Percentiles rank a stretch among this genome's conserved stretches.
Conservation (phyloP, 768 basidiomycete species). For the Brasilioporus rufonigricans region DNA sequence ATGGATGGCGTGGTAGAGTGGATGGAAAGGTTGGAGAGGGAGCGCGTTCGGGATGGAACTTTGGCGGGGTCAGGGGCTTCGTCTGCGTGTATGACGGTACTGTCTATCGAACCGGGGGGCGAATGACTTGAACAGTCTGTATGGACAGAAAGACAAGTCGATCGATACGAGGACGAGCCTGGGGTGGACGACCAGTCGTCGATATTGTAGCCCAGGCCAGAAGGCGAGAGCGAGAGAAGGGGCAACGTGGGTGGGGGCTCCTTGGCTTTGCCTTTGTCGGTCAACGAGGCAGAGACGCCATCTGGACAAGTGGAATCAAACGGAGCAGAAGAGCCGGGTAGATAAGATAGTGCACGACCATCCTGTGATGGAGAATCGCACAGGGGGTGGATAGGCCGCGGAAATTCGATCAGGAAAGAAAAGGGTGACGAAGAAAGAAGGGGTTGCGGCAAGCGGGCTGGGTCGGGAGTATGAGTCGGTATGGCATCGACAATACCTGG, state of each 20-base stretch:
- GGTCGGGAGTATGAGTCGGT: neutral
- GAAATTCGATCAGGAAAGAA: conserved; percentile 5
- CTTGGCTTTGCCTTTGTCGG: conserved; percentile 55
- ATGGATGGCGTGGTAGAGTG: conserved; percentile 47
- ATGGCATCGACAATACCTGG: neutral
- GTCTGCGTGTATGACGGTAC: conserved; percentile 11
- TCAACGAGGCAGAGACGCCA: conserved; percentile 24
- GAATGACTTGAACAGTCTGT: conserved; percentile 23
- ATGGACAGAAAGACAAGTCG: conserved; percentile 39
- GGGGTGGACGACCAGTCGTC: conserved; percentile 37
- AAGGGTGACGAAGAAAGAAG: conserved; percentile 7
- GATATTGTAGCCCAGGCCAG: conserved; percentile 46
- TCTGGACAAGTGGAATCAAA: conserved; percentile 11
- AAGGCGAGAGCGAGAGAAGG: conserved; percentile 58
- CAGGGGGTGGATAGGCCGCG: neutral
- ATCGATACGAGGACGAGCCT: conserved; percentile 36
- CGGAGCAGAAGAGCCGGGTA: conserved; percentile 18
- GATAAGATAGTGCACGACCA: conserved; percentile 26
- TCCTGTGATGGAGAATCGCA: conserved; percentile 5
- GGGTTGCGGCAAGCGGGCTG: too few species aligned
- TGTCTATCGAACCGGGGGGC: conserved; percentile 14
- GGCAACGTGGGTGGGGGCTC: conserved; percentile 59
- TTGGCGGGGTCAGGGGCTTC: conserved; percentile 19
- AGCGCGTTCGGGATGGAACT: conserved; percentile 48
- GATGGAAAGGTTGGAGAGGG: conserved; percentile 53